Percentiles rank a stretch among this genome's conserved stretches.
phyloP scores from a whole-genome alignment of 169 alveolate genomes.

The Plasmodium malariae region DNA sequence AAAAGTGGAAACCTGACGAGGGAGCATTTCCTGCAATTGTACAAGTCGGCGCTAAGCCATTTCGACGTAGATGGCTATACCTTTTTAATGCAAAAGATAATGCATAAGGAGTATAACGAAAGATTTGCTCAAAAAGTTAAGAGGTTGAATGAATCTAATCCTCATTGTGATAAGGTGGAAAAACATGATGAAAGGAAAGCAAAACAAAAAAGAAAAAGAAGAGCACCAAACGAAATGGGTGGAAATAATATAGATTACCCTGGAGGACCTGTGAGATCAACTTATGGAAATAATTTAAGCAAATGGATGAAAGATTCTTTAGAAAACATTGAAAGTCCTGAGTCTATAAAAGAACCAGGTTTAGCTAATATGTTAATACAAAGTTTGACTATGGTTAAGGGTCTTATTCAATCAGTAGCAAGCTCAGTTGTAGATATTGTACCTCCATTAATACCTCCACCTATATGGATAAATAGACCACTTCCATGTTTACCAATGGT shows the following conservation, averaged over 20 bases:
- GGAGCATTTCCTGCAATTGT: constrained; percentile 42
- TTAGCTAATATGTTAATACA: constrained; percentile 83
- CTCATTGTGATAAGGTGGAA: constrained; percentile 74
- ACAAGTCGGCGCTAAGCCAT: constrained; percentile 74
- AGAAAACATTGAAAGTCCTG: constrained; percentile 50
- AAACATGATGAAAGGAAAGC: not conserved
- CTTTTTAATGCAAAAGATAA: constrained; percentile 76
- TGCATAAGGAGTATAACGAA: constrained; percentile 39
- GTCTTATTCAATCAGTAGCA: constrained; percentile 85
- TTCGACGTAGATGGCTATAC: constrained; percentile 82
- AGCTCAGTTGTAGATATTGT: constrained; percentile 87
- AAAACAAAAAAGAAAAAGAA: not conserved
- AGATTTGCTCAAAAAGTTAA: constrained; percentile 72
- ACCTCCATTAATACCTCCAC: constrained; percentile 88
- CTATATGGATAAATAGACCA: constrained; percentile 83
- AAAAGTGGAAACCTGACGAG: constrained; percentile 16
- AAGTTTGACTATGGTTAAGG: constrained; percentile 86
- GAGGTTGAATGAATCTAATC: constrained; percentile 31
- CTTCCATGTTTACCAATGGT: constrained; percentile 91
- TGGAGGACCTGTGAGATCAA: constrained; percentile 80
- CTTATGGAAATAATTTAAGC: constrained; percentile 79
- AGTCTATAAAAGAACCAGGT: constrained; percentile 84
- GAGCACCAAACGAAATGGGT: constrained; percentile 21
- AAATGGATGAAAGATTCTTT: constrained; percentile 75
- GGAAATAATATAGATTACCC: constrained; percentile 71